Evolutionary conservation across 305 asterid species (phyloP).

Genomic region (Ilex paraguariensis): DNA sequence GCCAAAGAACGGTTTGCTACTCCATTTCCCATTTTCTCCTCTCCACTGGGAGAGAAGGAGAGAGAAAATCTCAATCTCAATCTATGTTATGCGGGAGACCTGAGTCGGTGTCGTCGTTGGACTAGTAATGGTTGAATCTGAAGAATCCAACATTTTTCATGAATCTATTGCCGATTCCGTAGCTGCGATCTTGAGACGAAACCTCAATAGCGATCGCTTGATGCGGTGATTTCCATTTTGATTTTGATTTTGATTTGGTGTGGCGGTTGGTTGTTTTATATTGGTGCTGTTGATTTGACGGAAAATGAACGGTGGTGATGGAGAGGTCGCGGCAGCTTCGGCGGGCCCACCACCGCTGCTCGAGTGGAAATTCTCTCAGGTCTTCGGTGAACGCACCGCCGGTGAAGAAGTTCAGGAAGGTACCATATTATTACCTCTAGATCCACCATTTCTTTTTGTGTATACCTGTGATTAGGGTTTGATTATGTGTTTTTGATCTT

Average conservation of each 20-base stretch:
- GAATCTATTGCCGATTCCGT: slow-evolving; percentile 1
- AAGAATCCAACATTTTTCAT: slow-evolving; percentile 52
- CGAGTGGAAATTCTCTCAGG: slow-evolving; percentile 99
- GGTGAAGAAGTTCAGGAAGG: slow-evolving; percentile 99
- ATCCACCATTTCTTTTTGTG: not conserved
- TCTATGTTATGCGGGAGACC: not conserved
- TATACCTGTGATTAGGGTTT: not conserved
- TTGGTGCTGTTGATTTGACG: not conserved
- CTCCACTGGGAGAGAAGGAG: slow-evolving; percentile 1
- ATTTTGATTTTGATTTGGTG: slow-evolving; percentile 9
- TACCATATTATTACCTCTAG: slow-evolving; percentile 14
- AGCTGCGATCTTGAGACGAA: slow-evolving; percentile 47
- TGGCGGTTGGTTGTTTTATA: slow-evolving; percentile 1
- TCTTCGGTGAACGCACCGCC: slow-evolving; percentile 95
- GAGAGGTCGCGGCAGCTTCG: slow-evolving; percentile 68
- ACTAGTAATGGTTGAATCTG: slow-evolving; percentile 61
- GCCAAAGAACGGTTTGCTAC: slow-evolving; percentile 38
- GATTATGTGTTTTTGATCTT: not conserved
- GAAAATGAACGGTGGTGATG: slow-evolving; percentile 79
- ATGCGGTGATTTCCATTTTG: slow-evolving; percentile 13
- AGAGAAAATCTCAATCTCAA: not conserved
- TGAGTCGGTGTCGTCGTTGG: not conserved
- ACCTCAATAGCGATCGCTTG: slow-evolving; percentile 38
- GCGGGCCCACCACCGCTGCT: slow-evolving; percentile 84
- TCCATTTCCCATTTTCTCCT: slow-evolving; percentile 35